Evolutionary conservation across 768 basidiomycete genomes (phyloP).

Genomic region (Amyloporia xantha): DNA sequence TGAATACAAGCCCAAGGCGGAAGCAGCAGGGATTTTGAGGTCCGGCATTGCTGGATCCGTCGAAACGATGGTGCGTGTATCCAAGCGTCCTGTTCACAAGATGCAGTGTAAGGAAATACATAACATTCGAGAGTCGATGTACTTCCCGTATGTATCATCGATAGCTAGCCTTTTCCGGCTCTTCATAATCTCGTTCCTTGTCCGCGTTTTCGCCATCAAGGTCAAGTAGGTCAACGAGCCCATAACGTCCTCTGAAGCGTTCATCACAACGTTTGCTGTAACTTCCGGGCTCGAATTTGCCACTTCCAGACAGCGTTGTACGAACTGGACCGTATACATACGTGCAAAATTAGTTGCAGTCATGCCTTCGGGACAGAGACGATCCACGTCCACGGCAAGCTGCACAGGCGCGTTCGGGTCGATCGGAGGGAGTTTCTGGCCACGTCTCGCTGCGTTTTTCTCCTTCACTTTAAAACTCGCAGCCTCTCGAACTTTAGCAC

Average conservation of each 20-base stretch:
- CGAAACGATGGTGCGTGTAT: background rate
- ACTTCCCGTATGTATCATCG: constrained; percentile 22
- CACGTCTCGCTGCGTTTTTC: constrained; percentile 9
- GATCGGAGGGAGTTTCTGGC: constrained; percentile 5
- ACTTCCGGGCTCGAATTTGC: constrained; percentile 9
- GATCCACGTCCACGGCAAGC: constrained; percentile 21
- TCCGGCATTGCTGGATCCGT: background rate
- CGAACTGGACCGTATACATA: constrained; percentile 27
- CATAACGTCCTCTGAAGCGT: constrained; percentile 18
- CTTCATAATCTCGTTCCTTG: constrained; percentile 28
- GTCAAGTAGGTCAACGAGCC: constrained; percentile 24
- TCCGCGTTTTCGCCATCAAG: constrained; percentile 26
- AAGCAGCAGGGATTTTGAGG: background rate
- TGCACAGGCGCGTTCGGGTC: constrained; percentile 6
- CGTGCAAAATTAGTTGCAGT: constrained; percentile 24
- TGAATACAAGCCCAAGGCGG: background rate
- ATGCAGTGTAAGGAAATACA: no score
- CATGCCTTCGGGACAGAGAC: constrained; percentile 25
- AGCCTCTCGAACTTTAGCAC: background rate
- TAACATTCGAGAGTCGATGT: background rate
- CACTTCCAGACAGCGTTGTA: constrained; percentile 22
- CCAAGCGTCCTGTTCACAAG: background rate
- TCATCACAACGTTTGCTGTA: constrained; percentile 15
- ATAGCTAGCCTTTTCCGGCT: constrained; percentile 23
- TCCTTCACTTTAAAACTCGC: background rate